A percentile compares a stretch with the other conserved stretches of the same genome.
Evolutionary conservation across 306 rosid species (phyloP).

Genomic region (Prunus mongolica): DNA sequence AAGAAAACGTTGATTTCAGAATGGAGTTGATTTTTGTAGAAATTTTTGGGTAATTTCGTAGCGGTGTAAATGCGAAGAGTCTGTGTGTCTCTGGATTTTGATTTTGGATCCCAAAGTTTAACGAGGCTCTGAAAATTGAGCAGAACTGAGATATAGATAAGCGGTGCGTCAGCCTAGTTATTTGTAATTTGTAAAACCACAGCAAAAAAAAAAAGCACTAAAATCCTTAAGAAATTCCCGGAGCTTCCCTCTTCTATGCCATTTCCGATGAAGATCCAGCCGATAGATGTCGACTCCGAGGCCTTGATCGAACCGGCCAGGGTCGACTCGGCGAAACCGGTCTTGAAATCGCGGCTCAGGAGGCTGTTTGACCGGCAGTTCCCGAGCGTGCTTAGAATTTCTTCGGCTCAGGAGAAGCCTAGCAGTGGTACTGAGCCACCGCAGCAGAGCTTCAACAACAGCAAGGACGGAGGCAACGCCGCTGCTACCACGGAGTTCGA

Average conservation of each 20-base stretch:
- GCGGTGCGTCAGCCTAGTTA: background rate
- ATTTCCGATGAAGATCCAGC: slow-evolving; percentile 93
- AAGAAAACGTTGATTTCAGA: background rate
- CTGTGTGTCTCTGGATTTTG: slow-evolving; percentile 9
- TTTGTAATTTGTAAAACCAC: background rate
- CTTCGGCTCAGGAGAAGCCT: slow-evolving; percentile 47
- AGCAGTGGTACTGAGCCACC: slow-evolving; percentile 20
- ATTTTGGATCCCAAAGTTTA: slow-evolving; percentile 5
- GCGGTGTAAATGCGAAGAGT: slow-evolving; percentile 14
- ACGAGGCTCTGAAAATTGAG: slow-evolving; percentile 29
- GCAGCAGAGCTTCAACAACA: slow-evolving; percentile 18
- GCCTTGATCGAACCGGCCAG: slow-evolving; percentile 45
- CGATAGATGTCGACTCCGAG: slow-evolving; percentile 61
- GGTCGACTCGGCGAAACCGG: slow-evolving; percentile 61
- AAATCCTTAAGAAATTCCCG: background rate
- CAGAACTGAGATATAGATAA: slow-evolving; percentile 23
- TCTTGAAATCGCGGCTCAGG: slow-evolving; percentile 73
- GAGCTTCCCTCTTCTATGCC: slow-evolving; percentile 39
- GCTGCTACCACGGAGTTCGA: slow-evolving; percentile 57
- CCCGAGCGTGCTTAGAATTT: slow-evolving; percentile 51
- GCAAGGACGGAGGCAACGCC: slow-evolving; percentile 34
- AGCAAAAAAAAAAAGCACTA: background rate
- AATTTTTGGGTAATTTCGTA: background rate
- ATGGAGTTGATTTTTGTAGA: background rate
- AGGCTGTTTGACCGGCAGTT: slow-evolving; percentile 88